Conservation (phyloP, 2,329 filamentous ascomycete species). For the Aspergillus ibericus region DNA sequence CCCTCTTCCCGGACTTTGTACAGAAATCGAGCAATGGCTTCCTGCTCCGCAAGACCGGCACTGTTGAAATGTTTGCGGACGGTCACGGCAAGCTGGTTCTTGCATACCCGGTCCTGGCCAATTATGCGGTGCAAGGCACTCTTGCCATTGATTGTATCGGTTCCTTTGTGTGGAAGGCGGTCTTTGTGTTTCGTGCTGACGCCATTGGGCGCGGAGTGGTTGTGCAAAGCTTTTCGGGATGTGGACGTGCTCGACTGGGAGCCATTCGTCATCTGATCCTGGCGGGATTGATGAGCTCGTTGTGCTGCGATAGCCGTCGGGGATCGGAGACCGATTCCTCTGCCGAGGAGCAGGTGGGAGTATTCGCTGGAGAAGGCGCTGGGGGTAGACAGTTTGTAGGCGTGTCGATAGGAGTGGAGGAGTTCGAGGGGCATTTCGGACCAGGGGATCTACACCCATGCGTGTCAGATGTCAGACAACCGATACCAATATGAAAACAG, state of each 20-base stretch:
- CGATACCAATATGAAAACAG: no score
- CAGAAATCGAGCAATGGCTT: conserved; percentile 49
- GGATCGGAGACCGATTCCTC: conserved; percentile 46
- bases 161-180: conserved; percentile 6
- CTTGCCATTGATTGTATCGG: conserved; percentile 16
- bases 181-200: conserved; percentile 9
- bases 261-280: conserved; percentile 17
- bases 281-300: conserved; percentile 14
- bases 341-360: conserved; percentile 49
- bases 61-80: conserved; percentile 52
- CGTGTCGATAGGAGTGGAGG: conserved; percentile 51
- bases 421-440: conserved; percentile 44
- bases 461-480: neutral
- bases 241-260: conserved; percentile 6
- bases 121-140: conserved; percentile 28
- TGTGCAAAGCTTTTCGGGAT: conserved; percentile 6
- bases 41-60: conserved; percentile 47
- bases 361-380: conserved; percentile 46
- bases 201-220: conserved; percentile 12
- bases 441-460: conserved; percentile 42
- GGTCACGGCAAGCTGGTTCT: conserved; percentile 43
- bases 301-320: conserved; percentile 46
- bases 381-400: conserved; percentile 47
- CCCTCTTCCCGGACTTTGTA: conserved; percentile 51
- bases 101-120: conserved; percentile 42